Conservation (phyloP, 495 filamentous ascomycete species). For the Bathelium albidoporum region DNA sequence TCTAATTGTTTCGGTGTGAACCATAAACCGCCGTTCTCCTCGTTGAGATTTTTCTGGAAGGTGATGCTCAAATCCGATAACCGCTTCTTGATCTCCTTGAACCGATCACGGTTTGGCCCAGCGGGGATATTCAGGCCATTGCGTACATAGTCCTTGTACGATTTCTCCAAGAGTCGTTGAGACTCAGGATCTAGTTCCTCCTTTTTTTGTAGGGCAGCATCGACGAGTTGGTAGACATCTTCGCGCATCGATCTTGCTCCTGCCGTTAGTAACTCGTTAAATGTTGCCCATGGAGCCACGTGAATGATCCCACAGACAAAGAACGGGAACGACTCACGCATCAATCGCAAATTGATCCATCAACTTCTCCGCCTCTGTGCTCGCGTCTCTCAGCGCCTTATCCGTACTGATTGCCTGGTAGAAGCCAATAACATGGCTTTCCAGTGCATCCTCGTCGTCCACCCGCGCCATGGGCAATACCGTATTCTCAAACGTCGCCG, state of each 20-base stretch:
- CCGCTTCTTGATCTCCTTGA: constrained; percentile 65
- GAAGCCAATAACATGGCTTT: constrained; percentile 38
- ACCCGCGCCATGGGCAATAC: constrained; percentile 36
- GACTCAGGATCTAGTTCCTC: constrained; percentile 56
- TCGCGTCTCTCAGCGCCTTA: constrained; percentile 43
- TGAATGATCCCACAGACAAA: neutral
- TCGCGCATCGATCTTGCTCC: constrained; percentile 46
- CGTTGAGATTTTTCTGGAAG: constrained; percentile 61
- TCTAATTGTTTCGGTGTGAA: constrained; percentile 51
- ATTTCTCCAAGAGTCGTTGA: constrained; percentile 54
- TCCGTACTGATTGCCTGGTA: constrained; percentile 38
- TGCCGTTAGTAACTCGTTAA: neutral
- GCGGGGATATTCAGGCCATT: constrained; percentile 54
- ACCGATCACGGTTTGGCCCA: constrained; percentile 51
- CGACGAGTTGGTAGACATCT: constrained; percentile 54
- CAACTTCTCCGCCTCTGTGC: constrained; percentile 56
- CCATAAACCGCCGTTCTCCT: constrained; percentile 59
- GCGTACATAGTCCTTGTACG: constrained; percentile 54
- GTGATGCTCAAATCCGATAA: constrained; percentile 53
- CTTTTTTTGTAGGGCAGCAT: constrained; percentile 46
- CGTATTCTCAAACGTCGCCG: constrained; percentile 36
- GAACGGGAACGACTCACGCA: constrained; percentile 17
- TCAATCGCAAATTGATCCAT: constrained; percentile 60
- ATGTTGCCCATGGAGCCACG: neutral
- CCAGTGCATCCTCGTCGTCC: constrained; percentile 34